A percentile compares a stretch with the other conserved stretches of the same genome.
Evolutionary conservation across 495 filamentous ascomycete genomes (phyloP).

Genomic region (Neurospora hispaniola): DNA sequence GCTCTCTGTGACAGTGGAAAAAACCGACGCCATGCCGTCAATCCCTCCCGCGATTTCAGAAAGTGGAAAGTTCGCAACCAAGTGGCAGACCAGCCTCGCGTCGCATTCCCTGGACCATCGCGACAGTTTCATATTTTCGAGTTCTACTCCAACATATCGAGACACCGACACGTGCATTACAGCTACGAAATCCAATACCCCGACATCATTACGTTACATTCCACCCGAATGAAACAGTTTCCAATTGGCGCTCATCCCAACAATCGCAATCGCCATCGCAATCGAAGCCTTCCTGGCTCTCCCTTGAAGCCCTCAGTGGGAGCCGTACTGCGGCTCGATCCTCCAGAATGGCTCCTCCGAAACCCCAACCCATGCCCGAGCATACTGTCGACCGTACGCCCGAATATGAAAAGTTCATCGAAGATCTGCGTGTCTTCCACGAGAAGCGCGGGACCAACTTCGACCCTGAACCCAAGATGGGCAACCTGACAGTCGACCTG

Average conservation of each 20-base stretch:
- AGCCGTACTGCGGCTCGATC: slow-evolving; percentile 17
- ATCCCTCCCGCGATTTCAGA: not conserved
- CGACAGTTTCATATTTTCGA: not conserved
- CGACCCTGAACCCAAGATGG: slow-evolving; percentile 64
- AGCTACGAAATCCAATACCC: not conserved
- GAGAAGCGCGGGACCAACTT: slow-evolving; percentile 61
- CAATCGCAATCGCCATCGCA: slow-evolving; percentile 1
- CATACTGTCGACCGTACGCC: slow-evolving; percentile 39
- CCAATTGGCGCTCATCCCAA: not conserved
- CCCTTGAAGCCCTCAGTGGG: not conserved
- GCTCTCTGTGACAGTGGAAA: not conserved
- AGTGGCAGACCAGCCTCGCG: slow-evolving; percentile 3
- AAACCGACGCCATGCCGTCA: not conserved
- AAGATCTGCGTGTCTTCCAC: slow-evolving; percentile 53
- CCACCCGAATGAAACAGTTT: not conserved
- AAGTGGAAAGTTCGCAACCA: not conserved
- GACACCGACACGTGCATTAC: not conserved
- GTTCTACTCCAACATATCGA: not conserved
- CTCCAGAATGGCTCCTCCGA: slow-evolving; percentile 27
- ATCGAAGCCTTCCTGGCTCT: not conserved
- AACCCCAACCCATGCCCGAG: slow-evolving; percentile 21
- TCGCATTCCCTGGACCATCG: not conserved
- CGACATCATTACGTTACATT: not conserved
- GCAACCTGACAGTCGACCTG: slow-evolving; percentile 58
- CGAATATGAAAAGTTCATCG: slow-evolving; percentile 62